Percentiles rank a stretch among this genome's conserved stretches.
Conservation (phyloP, 768 basidiomycete species). For the Lactarius tabidus region DNA sequence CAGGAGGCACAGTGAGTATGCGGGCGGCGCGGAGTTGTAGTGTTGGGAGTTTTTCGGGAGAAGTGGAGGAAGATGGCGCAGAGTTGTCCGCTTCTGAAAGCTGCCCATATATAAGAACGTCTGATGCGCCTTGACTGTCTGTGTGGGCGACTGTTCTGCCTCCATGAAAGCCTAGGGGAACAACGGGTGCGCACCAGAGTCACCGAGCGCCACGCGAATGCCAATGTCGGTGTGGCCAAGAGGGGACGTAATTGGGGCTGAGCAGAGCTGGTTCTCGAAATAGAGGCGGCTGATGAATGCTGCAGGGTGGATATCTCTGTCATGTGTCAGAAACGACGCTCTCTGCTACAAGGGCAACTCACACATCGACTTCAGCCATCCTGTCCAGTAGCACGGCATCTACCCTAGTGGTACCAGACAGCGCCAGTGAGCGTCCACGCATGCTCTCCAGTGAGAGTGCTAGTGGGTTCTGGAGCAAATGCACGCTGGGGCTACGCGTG, state of each 20-base stretch:
- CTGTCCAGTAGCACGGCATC: slow-evolving; percentile 58
- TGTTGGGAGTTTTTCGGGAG: slow-evolving; percentile 28
- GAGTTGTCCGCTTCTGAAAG: slow-evolving; percentile 25
- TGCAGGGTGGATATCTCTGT: slow-evolving; percentile 66
- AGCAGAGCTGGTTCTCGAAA: slow-evolving; percentile 68
- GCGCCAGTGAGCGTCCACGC: slow-evolving; percentile 63
- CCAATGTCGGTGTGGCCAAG: slow-evolving; percentile 48
- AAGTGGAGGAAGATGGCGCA: slow-evolving; percentile 21
- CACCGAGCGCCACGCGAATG: slow-evolving; percentile 65
- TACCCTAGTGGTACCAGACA: slow-evolving; percentile 51
- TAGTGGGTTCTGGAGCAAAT: slow-evolving; percentile 60
- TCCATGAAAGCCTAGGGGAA: background rate
- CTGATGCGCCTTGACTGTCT: slow-evolving; percentile 69
- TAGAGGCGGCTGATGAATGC: slow-evolving; percentile 59
- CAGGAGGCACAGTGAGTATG: slow-evolving; percentile 43
- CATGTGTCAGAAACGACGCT: slow-evolving; percentile 3
- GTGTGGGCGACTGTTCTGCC: background rate
- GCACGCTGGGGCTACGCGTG: slow-evolving; percentile 19
- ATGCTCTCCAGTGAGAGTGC: slow-evolving; percentile 75
- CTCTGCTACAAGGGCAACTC: slow-evolving; percentile 29
- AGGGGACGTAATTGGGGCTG: slow-evolving; percentile 36
- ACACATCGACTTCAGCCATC: slow-evolving; percentile 48
- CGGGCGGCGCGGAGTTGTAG: slow-evolving; percentile 56
- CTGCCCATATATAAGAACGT: slow-evolving; percentile 56
- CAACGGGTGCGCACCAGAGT: slow-evolving; percentile 48